Evolutionary conservation across 331 rosid species (phyloP), one percentile per base, ranked within the genome.

Genomic region (Stylosanthes scabra): DNA sequence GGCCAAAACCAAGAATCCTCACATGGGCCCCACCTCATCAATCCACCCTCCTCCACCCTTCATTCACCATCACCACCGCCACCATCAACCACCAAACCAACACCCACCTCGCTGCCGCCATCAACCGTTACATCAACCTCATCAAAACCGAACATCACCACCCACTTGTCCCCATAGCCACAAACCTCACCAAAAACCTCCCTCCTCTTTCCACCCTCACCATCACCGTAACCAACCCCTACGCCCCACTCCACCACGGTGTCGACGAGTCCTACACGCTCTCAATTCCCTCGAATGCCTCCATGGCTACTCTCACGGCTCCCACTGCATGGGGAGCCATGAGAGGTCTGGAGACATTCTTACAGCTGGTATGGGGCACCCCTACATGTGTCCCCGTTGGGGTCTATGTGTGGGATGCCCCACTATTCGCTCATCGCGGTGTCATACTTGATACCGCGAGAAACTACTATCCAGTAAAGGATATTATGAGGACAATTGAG

Each of bases 391-490:
- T 86, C 39, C 78, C 93, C 0, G 89, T 86, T 9, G 86, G 84
- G 0, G 54, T 91, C 37, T 57, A 50, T 11, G 77, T 88, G 1
- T 80, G 74, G 74, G 98, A 93, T 61, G 58, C 86, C 25, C 98
- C 98, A 0, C 63, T 86, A 12, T 91, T 72, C n/a, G 76, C 16
- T 0, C 91, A 93, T 50, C 80, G 98, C 2, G 97, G 98, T 1
- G 3, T 89, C 15, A 0, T 88, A 86, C 76, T 93, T 2, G 97
- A 93, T 39, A 93, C 98, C 1, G 84, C 98, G n/a, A 89, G 98
- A 80, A 91, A 93, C 34, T 93, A 57, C 57, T 93, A 64, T 16
- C 77, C 85, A 0, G 85, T 93, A 20, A 83, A 75, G 75, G 86
- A 91, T 9, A 70, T 93, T 13, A 9, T 89, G 78, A 85, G 98